Conservation (phyloP, 345 rosid species). For the Eucalyptus leucophloia region DNA sequence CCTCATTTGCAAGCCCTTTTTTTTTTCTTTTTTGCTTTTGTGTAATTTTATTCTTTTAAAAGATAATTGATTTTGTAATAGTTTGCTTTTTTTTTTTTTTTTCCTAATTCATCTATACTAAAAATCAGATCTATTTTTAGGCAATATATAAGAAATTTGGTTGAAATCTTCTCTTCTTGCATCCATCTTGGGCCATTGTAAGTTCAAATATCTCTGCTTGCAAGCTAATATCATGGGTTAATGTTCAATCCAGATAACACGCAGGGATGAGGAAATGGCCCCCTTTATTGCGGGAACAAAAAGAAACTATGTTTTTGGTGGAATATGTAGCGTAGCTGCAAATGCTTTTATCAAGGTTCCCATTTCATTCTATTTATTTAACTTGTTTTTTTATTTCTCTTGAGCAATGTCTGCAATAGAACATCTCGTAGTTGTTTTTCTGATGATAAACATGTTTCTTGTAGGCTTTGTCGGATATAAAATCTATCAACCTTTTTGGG, state of each 20-base stretch:
- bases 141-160: neutral
- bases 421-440: neutral
- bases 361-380: neutral
- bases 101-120: neutral
- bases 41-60: neutral
- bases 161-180: neutral
- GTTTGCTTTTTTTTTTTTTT: neutral
- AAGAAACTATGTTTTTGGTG: constrained; percentile 90
- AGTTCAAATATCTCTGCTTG: neutral
- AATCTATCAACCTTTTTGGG: constrained; percentile 87
- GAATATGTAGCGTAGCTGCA: constrained; percentile 84
- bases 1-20: neutral
- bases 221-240: neutral
- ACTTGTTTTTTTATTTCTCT: neutral
- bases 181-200: neutral
- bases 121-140: neutral
- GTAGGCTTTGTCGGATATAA: constrained; percentile 83
- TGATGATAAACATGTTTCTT: neutral
- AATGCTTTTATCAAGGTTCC: constrained; percentile 82
- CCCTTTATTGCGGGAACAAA: constrained; percentile 66
- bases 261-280: constrained; percentile 90
- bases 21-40: neutral
- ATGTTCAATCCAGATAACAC: constrained; percentile 52
- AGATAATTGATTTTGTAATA: neutral
- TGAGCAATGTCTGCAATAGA: neutral